phyloP scores from a whole-genome alignment of 306 rosid genomes.

The Vigna angularis region DNA sequence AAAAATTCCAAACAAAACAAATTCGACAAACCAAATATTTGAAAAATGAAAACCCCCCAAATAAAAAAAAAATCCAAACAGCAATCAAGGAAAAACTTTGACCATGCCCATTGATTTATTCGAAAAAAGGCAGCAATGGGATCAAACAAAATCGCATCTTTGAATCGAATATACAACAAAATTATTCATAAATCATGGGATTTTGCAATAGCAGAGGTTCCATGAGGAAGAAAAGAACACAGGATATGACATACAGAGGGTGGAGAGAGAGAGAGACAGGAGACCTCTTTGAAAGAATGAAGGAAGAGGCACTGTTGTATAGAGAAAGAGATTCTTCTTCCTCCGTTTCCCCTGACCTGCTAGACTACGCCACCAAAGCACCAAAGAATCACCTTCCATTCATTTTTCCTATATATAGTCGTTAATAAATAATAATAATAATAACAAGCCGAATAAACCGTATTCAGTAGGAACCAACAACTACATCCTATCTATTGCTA shows the following conservation, averaged over 20 bases:
- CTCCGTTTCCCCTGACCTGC: slow-evolving; percentile 1
- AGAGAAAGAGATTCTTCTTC: slow-evolving; percentile 28
- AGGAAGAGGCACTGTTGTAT: slow-evolving; percentile 38
- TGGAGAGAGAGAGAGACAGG: slow-evolving; percentile 9
- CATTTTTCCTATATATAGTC: background rate
- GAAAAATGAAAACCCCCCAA: slow-evolving; percentile 4
- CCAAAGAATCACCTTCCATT: background rate
- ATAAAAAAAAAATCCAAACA: background rate
- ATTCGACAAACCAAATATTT: background rate
- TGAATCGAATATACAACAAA: slow-evolving; percentile 22
- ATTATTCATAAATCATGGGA: background rate
- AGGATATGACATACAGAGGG: background rate
- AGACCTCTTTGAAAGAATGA: slow-evolving; percentile 11
- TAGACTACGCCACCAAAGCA: slow-evolving; percentile 35
- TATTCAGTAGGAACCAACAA: background rate
- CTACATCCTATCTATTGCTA: background rate
- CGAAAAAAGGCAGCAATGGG: background rate
- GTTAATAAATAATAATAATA: background rate
- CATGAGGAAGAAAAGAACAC: slow-evolving; percentile 2
- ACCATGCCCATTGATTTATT: background rate
- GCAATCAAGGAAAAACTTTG: slow-evolving; percentile 16
- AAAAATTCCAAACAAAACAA: slow-evolving; percentile 20
- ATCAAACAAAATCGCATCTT: slow-evolving; percentile 34
- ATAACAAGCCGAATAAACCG: background rate
- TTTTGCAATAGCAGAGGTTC: background rate